Evolutionary conservation across 2,329 filamentous ascomycete species (phyloP), one percentile per base, ranked within the genome.

Genomic region (Pseudonectria foliicola): DNA sequence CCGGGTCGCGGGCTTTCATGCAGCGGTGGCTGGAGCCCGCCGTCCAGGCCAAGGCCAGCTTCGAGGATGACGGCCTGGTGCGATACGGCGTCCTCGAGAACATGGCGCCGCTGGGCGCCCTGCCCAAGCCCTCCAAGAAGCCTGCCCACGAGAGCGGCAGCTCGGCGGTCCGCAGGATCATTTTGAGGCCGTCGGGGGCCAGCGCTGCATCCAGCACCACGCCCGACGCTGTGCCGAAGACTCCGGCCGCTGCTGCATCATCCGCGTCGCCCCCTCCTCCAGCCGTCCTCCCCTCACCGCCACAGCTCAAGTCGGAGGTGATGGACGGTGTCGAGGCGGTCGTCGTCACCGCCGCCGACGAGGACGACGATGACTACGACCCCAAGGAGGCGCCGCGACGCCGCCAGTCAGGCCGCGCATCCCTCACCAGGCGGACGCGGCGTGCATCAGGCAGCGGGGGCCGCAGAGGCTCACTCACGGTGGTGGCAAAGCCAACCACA

Each of bases 21-120:
- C 63, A 71, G 44, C 63, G 63, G 40, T 79, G 75, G 75, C 58
- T 78, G 44, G 75, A 79, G 54, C 74, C 74, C 10, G 63, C 71
- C 7, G 62, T 77, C 26, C 71, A 75, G 60, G 68, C 63, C 59
- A 75, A 72, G 59, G 55, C 88, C 10, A 90, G 83, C 56, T 94
- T 82, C 55, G 78, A 85, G 66, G 86, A 94, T 56, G 77, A 73
- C 38, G 84, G 83, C 29, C 72, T 92, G 48, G 68, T 82, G 51
- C 72, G 82, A 31, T 77, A 79, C 57, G 85, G 85, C 44, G 84
- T 93, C 13, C 68, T 93, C 39, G 81, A 85, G 60, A 81, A 81
- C 51, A 94, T 94, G 88, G 80, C 80, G 34, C 81, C 88, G 16
- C 65, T 95, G 37, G 88, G 88, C 27, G 73, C 79, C 35, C 69